Evolutionary conservation across 768 basidiomycete species (phyloP).

Genomic region (Candolleomyces eurysporus): DNA sequence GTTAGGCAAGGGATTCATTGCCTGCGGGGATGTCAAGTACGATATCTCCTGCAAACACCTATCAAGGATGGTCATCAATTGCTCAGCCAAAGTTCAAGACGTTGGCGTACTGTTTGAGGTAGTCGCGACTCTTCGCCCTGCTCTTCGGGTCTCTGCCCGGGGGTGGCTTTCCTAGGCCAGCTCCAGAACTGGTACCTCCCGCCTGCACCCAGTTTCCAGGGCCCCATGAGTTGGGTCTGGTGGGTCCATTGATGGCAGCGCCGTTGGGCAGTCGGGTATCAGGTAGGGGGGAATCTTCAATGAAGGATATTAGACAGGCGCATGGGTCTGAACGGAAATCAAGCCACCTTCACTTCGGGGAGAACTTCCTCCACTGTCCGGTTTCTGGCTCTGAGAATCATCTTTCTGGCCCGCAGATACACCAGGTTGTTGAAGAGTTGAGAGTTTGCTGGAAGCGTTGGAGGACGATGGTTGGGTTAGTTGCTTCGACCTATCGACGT

Average conservation of each 20-base stretch:
- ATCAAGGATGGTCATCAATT: background rate
- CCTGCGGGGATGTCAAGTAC: constrained; percentile 94
- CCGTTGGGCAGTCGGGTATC: constrained; percentile 69
- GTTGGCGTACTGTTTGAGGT: constrained; percentile 87
- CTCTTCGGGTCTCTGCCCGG: constrained; percentile 93
- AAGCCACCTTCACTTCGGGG: constrained; percentile 78
- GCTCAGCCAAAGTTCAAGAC: background rate
- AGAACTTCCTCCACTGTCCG: constrained; percentile 78
- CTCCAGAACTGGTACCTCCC: constrained; percentile 42
- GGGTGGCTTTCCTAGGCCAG: constrained; percentile 64
- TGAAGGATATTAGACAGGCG: constrained; percentile 1
- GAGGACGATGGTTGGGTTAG: constrained; percentile 59
- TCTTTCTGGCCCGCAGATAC: constrained; percentile 61
- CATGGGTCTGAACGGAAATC: constrained; percentile 5
- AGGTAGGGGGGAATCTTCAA: constrained; percentile 69
- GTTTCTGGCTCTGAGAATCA: constrained; percentile 70
- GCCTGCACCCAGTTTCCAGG: constrained; percentile 48
- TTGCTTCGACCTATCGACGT: constrained; percentile 69
- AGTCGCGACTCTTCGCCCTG: constrained; percentile 91
- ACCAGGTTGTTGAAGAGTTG: constrained; percentile 54
- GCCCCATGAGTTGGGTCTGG: constrained; percentile 59
- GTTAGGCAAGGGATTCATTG: constrained; percentile 94
- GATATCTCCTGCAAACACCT: constrained; percentile 98
- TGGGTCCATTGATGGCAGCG: constrained; percentile 40
- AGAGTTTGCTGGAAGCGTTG: constrained; percentile 65